These are phyloP conservation scores for Sugiyamaella japonica DNA, from an alignment of 1,139 yeast species.

Conservation along the genomic window DNA sequence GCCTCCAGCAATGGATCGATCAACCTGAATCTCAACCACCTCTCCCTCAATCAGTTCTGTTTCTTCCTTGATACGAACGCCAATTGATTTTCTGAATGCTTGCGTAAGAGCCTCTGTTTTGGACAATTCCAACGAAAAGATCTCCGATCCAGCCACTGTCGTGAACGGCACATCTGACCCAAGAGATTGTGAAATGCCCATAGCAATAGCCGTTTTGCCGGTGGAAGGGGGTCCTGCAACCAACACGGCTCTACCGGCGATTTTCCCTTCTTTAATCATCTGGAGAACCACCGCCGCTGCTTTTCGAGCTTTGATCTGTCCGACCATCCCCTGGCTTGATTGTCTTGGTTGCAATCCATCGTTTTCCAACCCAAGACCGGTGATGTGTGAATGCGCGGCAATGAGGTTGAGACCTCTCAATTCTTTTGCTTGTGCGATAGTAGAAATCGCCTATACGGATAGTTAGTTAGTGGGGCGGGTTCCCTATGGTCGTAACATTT, in stretches of 20 bases:
- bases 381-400: constrained; percentile 96
- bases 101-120: constrained; percentile 96
- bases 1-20: constrained; percentile 94
- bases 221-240: constrained; percentile 99
- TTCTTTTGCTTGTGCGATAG: constrained; percentile 43
- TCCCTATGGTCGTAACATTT: too few species aligned
- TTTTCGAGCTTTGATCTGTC: constrained; percentile 89
- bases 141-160: constrained; percentile 90
- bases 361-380: constrained; percentile 85
- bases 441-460: constrained; percentile 9
- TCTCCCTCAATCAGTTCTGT: constrained; percentile 98
- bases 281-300: constrained; percentile 94
- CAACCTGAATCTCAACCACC: constrained; percentile 97
- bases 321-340: constrained; percentile 92
- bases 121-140: constrained; percentile 84
- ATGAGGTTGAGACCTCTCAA: constrained; percentile 51
- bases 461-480: too few species aligned
- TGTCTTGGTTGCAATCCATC: constrained; percentile 83
- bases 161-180: constrained; percentile 96
- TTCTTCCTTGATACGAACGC: constrained; percentile 93
- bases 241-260: constrained; percentile 95
- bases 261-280: constrained; percentile 90
- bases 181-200: constrained; percentile 88
- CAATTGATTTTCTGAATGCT: constrained; percentile 93
- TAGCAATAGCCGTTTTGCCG: constrained; percentile 98